Evolutionary conservation across 208 protist species (phyloP).

Genomic region (Crithidia thermophila): DNA sequence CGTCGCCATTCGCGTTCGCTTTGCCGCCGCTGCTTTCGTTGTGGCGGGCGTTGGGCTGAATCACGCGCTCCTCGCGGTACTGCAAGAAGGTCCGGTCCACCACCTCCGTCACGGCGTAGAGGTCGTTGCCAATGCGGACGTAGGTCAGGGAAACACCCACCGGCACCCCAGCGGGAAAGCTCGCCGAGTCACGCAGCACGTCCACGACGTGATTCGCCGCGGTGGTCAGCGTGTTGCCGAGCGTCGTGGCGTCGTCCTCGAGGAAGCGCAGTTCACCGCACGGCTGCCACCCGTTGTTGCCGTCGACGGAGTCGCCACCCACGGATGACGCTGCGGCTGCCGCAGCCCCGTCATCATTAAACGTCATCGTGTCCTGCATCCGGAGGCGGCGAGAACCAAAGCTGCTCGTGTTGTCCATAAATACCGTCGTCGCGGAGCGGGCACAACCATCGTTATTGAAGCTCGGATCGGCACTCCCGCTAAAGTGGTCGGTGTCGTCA

Average conservation of each 20-base stretch:
- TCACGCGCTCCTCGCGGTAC: constrained; percentile 66
- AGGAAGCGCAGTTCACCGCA: too few species aligned
- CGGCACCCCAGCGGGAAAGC: constrained; percentile 47
- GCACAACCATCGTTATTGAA: background rate
- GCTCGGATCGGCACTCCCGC: too few species aligned
- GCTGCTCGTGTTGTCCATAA: background rate
- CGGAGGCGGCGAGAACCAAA: background rate
- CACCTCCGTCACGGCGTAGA: constrained; percentile 71
- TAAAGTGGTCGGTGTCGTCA: background rate
- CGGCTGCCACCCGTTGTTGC: too few species aligned
- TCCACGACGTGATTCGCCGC: constrained; percentile 14
- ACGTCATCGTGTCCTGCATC: constrained; percentile 3
- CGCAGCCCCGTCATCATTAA: constrained; percentile 13
- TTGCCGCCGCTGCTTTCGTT: background rate
- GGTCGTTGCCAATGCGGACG: constrained; percentile 61
- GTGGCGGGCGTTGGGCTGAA: constrained; percentile 3
- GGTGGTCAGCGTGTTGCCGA: background rate
- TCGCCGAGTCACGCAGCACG: constrained; percentile 21
- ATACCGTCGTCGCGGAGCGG: background rate
- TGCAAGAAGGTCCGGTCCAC: constrained; percentile 72
- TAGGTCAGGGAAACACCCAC: constrained; percentile 59
- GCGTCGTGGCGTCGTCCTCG: too few species aligned
- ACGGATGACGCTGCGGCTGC: too few species aligned
- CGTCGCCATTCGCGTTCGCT: background rate
- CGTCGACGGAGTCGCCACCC: too few species aligned